Evolutionary conservation across 2,329 filamentous ascomycete species (phyloP).

Genomic region (Botrytis paeoniae): DNA sequence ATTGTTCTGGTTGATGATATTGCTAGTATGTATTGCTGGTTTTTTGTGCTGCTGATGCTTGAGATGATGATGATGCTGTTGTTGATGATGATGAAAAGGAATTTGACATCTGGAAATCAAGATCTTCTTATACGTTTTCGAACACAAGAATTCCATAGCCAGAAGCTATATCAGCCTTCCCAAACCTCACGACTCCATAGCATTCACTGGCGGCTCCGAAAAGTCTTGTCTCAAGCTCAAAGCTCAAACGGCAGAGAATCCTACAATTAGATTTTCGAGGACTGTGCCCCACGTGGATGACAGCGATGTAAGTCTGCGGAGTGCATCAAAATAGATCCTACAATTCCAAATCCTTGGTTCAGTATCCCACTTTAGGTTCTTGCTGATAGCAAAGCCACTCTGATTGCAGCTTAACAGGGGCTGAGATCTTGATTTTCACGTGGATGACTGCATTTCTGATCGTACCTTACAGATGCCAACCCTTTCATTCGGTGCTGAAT

Average conservation of each 20-base stretch:
- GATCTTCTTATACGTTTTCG: background rate
- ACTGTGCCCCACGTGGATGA: conserved; percentile 4
- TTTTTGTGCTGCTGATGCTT: background rate
- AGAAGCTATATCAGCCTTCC: background rate
- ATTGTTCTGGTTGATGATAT: background rate
- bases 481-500: background rate
- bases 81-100: conserved; percentile 4
- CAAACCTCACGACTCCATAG: background rate
- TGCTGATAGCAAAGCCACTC: background rate
- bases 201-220: background rate
- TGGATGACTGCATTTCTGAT: conserved; percentile 13
- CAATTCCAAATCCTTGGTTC: conserved; percentile 5
- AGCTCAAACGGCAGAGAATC: background rate
- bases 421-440: conserved; percentile 9
- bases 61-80: background rate
- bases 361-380: background rate
- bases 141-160: background rate
- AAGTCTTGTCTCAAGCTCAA: background rate
- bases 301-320: background rate
- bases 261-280: background rate
- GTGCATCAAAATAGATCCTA: conserved; percentile 7
- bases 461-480: conserved; percentile 4
- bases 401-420: background rate
- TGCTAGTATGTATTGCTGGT: background rate
- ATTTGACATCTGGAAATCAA: background rate